These are phyloP conservation scores for Daldinia childiae DNA, from an alignment of 495 filamentous ascomycete genomes.

Conservation along the genomic window DNA sequence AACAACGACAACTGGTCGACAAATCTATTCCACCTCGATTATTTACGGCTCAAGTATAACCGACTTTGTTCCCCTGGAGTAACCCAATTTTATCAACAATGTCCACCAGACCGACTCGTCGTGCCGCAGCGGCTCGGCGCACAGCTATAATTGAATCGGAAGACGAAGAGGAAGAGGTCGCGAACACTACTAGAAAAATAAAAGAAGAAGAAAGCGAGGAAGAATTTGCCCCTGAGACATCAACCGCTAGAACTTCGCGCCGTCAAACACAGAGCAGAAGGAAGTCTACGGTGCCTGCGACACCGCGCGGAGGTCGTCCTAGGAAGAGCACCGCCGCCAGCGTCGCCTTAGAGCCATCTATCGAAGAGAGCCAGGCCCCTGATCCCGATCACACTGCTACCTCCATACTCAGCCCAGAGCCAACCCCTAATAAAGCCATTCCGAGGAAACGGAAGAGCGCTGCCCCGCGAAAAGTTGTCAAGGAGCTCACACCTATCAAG, in stretches of 20 bases:
- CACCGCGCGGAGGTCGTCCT: constrained; percentile 56
- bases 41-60: background rate
- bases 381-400: constrained; percentile 63
- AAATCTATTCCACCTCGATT: background rate
- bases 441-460: constrained; percentile 77
- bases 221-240: constrained; percentile 80
- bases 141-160: constrained; percentile 79
- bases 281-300: constrained; percentile 61
- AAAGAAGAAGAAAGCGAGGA: constrained; percentile 74
- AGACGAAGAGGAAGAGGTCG: constrained; percentile 71
- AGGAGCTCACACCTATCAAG: constrained; percentile 55
- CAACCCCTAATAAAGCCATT: constrained; percentile 66
- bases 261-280: constrained; percentile 59
- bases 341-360: constrained; percentile 45
- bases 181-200: constrained; percentile 64
- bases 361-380: constrained; percentile 69
- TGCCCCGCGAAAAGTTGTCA: constrained; percentile 57
- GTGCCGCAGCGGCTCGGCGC: constrained; percentile 71
- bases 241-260: constrained; percentile 47
- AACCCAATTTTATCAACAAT: constrained; percentile 47
- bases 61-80: background rate
- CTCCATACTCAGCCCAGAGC: constrained; percentile 63
- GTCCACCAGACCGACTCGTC: constrained; percentile 77
- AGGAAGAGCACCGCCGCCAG: constrained; percentile 45
- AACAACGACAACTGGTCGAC: background rate